phyloP scores from a whole-genome alignment of 306 rosid genomes.

The Boehmeria nivea region DNA sequence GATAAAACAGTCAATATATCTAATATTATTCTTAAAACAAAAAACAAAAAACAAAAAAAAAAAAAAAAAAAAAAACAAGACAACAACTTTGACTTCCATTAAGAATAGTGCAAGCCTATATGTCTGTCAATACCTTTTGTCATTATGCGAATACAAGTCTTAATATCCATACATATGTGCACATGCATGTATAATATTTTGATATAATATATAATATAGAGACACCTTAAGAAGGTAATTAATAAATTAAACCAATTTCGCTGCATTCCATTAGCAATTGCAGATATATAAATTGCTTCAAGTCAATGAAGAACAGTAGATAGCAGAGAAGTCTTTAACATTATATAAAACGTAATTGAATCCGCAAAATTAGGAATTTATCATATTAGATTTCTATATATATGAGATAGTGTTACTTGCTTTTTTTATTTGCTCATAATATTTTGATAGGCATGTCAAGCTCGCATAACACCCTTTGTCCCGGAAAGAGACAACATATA shows the following conservation, averaged over 20 bases:
- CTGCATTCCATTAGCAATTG: too few species aligned
- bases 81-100: too few species aligned
- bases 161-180: background rate
- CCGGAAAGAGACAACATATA: slow-evolving; percentile 35
- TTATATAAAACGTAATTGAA: background rate
- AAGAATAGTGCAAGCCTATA: too few species aligned
- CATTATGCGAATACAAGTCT: too few species aligned
- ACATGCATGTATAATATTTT: background rate
- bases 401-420: background rate
- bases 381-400: background rate
- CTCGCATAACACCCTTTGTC: slow-evolving; percentile 38
- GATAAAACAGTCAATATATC: too few species aligned
- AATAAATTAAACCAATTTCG: background rate
- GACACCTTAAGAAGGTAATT: background rate
- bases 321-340: background rate
- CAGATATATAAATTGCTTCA: background rate
- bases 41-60: too few species aligned
- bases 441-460: slow-evolving; percentile 34
- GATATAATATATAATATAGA: background rate
- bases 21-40: too few species aligned
- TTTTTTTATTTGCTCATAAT: too few species aligned
- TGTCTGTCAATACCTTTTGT: too few species aligned
- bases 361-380: slow-evolving; percentile 21
- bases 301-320: slow-evolving; percentile 5
- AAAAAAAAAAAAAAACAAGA: too few species aligned